phyloP scores from a whole-genome alignment of 1,284 basidiomycete genomes.

The Cutaneotrichosporon arboriforme region DNA sequence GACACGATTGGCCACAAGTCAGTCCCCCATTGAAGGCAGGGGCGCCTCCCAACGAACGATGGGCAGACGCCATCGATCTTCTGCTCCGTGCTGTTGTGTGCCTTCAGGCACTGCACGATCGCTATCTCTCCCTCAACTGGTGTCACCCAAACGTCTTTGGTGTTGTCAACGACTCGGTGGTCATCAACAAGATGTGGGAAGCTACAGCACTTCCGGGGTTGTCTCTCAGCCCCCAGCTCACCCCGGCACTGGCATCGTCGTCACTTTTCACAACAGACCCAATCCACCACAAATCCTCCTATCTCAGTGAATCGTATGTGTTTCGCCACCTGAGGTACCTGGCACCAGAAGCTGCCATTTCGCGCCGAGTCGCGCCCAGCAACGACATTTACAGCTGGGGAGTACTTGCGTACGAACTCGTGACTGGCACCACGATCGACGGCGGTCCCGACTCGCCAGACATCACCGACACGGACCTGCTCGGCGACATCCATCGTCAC shows the following conservation, averaged over 20 bases:
- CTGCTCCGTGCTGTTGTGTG: conserved; percentile 23
- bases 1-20: conserved; percentile 1
- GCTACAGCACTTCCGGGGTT: conserved; percentile 20
- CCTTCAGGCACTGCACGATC: conserved; percentile 25
- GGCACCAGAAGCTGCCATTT: conserved; percentile 34
- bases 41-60: neutral
- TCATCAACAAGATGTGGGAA: conserved; percentile 15
- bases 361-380: conserved; percentile 17
- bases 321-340: conserved; percentile 35
- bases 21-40: neutral
- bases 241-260: conserved; percentile 8
- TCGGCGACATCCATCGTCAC: conserved; percentile 35
- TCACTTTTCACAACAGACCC: conserved; percentile 22
- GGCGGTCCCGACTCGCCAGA: conserved; percentile 26
- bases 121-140: conserved; percentile 26
- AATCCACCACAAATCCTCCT: conserved; percentile 12
- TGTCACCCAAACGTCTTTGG: conserved; percentile 29
- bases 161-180: conserved; percentile 9
- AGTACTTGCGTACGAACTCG: conserved; percentile 36
- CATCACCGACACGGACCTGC: conserved; percentile 22
- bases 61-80: conserved; percentile 23
- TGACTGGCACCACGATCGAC: conserved; percentile 35
- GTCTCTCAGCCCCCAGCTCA: conserved; percentile 5
- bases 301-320: conserved; percentile 25
- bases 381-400: conserved; percentile 43